Evolutionary conservation across 352 stramenopile genomes (phyloP), one percentile per base, ranked within the genome.

Genomic region (Phytophthora quininea): DNA sequence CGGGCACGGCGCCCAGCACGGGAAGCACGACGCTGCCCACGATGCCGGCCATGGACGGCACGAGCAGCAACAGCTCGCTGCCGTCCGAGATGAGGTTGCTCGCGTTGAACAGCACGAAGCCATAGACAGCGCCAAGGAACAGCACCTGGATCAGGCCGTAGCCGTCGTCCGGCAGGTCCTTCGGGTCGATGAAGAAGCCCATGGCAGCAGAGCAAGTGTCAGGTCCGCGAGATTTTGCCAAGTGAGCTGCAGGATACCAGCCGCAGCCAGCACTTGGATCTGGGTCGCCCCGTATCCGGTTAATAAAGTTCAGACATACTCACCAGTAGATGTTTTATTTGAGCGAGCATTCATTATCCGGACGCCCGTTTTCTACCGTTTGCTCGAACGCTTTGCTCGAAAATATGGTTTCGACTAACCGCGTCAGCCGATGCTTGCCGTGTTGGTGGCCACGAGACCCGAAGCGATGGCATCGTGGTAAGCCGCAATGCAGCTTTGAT

Each of bases 71-170:
- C 40, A 99, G 87, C 77, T 99, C 98, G 43, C 92, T 98, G 71
- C 98, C 98, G 82, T 99, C 96, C 24, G 95, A 98, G 78, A 99
- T 99, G 66, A 99, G 83, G 81, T 98, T 98, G 52, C 92, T 97
- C 46, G 94, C 91, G 72, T 97, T 96, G 79, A 97, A 99, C 38
- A 99, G 90, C 67, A 99, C 91, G 74, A 98, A 99, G 54, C 90
- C 96, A 79, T 99, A 99, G 15, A 97, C 93, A 27, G 92, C 70
- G 57, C 98, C 94, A 4, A 99, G 87, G 82, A 98, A 99, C 3
- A 97, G 54, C 52, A 99, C 91, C 71, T 98, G 93, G 32, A 88
- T 42, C 48, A 97, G 89, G 14, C 91, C 91, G 59, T 76, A 88
- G 69, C 74, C 82, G 67, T 77, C 78, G 56, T 94, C 66, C 33